A percentile compares a stretch with the other conserved stretches of the same genome.
Evolutionary conservation across 306 rosid genomes (phyloP).

Genomic region (Quercus dentata): DNA sequence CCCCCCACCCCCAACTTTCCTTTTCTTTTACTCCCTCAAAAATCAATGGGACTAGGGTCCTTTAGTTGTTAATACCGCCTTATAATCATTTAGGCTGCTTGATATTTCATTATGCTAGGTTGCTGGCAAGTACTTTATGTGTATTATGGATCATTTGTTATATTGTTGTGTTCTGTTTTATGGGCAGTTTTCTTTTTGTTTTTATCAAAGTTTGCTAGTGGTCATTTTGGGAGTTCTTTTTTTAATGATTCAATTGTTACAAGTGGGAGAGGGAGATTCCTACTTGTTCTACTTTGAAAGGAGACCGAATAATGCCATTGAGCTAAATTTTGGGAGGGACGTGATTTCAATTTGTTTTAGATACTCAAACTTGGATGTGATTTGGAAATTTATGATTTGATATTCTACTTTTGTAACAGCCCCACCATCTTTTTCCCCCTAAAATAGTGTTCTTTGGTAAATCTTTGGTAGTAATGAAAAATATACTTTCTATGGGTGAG

Average conservation of each 20-base stretch:
- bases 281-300: no score
- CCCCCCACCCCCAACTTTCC: no score
- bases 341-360: not conserved
- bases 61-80: no score
- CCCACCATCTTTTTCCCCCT: not conserved
- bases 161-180: not conserved
- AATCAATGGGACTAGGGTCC: no score
- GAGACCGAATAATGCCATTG: no score
- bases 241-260: no score
- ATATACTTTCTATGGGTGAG: not conserved
- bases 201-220: not conserved
- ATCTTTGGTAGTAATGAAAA: not conserved
- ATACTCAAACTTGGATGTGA: not conserved
- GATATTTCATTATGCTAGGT: no score
- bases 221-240: not conserved
- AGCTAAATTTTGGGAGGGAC: not conserved
- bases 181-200: not conserved
- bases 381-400: not conserved
- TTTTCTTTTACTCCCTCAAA: no score
- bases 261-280: not conserved
- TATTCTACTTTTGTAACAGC: not conserved
- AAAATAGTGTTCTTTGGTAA: not conserved
- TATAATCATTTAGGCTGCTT: no score
- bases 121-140: not conserved
- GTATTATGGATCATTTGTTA: not conserved